phyloP scores from a whole-genome alignment of 306 rosid species.

The Prunus mume region DNA sequence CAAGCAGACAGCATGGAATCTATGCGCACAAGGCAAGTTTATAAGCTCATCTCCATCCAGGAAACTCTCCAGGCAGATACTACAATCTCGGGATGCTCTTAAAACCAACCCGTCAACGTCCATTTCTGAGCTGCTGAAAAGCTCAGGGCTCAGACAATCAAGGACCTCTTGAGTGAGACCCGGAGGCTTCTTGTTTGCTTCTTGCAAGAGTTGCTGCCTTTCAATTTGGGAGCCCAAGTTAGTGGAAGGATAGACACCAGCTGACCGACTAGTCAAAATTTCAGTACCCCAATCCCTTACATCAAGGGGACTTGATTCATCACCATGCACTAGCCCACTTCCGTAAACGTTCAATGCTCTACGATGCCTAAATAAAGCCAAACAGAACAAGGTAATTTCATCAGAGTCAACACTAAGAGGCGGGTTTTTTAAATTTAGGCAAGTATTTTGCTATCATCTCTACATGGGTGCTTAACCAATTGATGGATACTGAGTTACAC shows the following conservation, averaged over 20 bases:
- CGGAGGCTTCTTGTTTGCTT: slow-evolving; percentile 52
- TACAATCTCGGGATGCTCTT: slow-evolving; percentile 51
- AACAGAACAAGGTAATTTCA: slow-evolving; percentile 3
- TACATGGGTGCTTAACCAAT: background rate
- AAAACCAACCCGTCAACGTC: slow-evolving; percentile 21
- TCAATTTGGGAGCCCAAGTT: slow-evolving; percentile 49
- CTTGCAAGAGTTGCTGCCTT: slow-evolving; percentile 44
- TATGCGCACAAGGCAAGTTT: slow-evolving; percentile 68
- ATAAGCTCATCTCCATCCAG: slow-evolving; percentile 57
- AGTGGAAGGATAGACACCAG: slow-evolving; percentile 19
- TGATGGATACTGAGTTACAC: background rate
- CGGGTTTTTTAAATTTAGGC: background rate
- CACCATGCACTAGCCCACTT: background rate
- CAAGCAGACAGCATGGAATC: slow-evolving; percentile 72
- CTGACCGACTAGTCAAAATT: slow-evolving; percentile 23
- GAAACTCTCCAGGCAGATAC: slow-evolving; percentile 84
- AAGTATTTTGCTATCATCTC: background rate
- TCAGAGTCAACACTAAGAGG: slow-evolving; percentile 6
- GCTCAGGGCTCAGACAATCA: slow-evolving; percentile 48
- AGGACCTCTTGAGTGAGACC: slow-evolving; percentile 73
- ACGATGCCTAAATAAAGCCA: slow-evolving; percentile 27
- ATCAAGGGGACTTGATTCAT: slow-evolving; percentile 19
- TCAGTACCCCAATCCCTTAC: slow-evolving; percentile 35
- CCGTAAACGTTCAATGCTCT: slow-evolving; percentile 6
- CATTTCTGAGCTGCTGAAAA: slow-evolving; percentile 35